Evolutionary conservation across 768 basidiomycete species (phyloP), one percentile per base, ranked within the genome.

Genomic region (Rhodosporidiobolus sp.): DNA sequence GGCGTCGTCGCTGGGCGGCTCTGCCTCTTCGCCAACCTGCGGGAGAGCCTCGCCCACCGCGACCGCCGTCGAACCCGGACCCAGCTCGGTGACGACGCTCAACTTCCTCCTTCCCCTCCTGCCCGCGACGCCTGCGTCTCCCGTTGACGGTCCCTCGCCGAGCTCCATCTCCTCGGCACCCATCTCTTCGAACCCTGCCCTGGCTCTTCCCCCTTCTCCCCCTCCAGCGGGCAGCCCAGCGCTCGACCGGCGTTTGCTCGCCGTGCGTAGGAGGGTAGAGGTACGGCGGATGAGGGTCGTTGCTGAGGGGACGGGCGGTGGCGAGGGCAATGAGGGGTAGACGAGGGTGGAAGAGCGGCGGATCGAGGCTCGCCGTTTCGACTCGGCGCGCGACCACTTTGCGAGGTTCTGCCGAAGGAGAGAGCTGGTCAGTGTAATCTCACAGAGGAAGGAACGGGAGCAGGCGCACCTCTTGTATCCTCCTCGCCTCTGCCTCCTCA

Each of bases 301-400:
- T 1, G 63, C 38, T 2, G 52, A 43, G 30, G 46, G 24, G 43
- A 59, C 58, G 58, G 52, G 43, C 28, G 63, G 53, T 3, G 63
- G 28, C 1, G 63, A 26, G 8, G 52, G 52, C 11, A 65, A 16
- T 14, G 63, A 11, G 7, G 63, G 43, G 16, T 20, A 26, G 53
- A 55, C 53, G 63, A 65, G 53, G 8, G n/a, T 19, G 17, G 54
- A 28, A 2, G 43, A 54, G 28, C 54, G 35, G 4, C 63, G 63
- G 5, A 65, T 38, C 38, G 63, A 46, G 7, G 63, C 63, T 22
- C 63, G 52, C 22, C 63, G 63, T 9, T 65, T 43, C 20, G 63
- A 35, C 17, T 65, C 63, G 12, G 63, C 63, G 7, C 20, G 26
- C 30, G 63, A 54, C 63, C 63, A 65, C 3, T 26, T 28, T 1